These are phyloP conservation scores for Coniosporium apollinis DNA, from an alignment of 495 filamentous ascomycete species.

Conservation along the genomic window DNA sequence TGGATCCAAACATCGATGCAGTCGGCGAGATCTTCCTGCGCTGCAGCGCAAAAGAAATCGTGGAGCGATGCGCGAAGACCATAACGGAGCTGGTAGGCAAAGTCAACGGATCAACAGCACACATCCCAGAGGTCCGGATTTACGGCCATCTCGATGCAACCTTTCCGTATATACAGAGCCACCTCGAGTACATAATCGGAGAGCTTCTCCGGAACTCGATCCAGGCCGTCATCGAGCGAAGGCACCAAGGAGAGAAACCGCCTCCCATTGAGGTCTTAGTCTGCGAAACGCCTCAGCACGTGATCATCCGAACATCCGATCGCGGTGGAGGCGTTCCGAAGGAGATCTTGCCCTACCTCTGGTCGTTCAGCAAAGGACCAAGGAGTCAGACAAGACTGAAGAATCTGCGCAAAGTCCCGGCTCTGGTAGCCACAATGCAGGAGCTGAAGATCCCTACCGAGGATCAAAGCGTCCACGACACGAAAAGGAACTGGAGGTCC, in stretches of 20 bases:
- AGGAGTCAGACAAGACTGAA: constrained; percentile 52
- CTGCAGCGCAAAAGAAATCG: constrained; percentile 81
- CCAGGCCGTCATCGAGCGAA: constrained; percentile 71
- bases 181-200: constrained; percentile 92
- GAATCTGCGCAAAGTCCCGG: constrained; percentile 74
- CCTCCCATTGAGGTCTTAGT: constrained; percentile 87
- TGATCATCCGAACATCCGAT: constrained; percentile 91
- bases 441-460: constrained; percentile 37
- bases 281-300: constrained; percentile 87
- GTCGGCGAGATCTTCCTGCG: constrained; percentile 92
- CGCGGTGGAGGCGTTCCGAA: constrained; percentile 82
- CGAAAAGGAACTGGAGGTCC: constrained; percentile 14
- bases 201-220: constrained; percentile 92
- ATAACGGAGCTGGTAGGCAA: constrained; percentile 50
- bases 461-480: constrained; percentile 7
- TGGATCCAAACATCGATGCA: constrained; percentile 57
- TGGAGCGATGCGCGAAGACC: constrained; percentile 62
- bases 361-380: constrained; percentile 90
- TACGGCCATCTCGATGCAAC: constrained; percentile 74
- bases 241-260: constrained; percentile 29
- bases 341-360: constrained; percentile 74
- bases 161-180: constrained; percentile 91
- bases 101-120: constrained; percentile 48
- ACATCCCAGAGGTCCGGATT: constrained; percentile 68
- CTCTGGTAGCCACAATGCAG: constrained; percentile 88